A percentile compares a stretch with the other conserved stretches of the same genome.
These are phyloP conservation scores for Volvox africanus DNA, from an alignment of 139 green algal genomes.

Conservation along the genomic window DNA sequence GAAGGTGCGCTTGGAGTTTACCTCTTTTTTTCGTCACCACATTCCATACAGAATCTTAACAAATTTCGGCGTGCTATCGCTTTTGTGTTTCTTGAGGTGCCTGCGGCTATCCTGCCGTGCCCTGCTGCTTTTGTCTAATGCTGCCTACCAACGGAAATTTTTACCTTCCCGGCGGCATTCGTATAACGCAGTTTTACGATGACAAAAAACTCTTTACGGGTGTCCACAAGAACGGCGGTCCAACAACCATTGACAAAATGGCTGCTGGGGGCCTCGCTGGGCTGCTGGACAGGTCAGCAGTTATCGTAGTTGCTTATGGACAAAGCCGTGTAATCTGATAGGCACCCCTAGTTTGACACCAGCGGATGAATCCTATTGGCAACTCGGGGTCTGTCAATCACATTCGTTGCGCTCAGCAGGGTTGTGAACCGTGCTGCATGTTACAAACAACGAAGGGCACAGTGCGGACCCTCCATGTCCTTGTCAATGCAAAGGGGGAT, in stretches of 20 bases:
- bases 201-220: constrained; percentile 40
- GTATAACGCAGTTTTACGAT: constrained; percentile 13
- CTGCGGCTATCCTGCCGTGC: background rate
- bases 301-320: too few relatives aligned
- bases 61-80: background rate
- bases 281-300: constrained; percentile 44
- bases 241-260: constrained; percentile 73
- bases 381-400: too few relatives aligned
- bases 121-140: background rate
- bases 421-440: too few relatives aligned
- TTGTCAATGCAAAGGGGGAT: too few relatives aligned
- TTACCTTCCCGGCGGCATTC: background rate
- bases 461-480: too few relatives aligned
- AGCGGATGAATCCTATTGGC: too few relatives aligned
- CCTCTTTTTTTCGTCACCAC: background rate
- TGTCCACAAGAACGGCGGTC: constrained; percentile 76
- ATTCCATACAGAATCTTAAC: background rate
- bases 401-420: too few relatives aligned
- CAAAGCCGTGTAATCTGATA: too few relatives aligned
- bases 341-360: too few relatives aligned
- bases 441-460: too few relatives aligned
- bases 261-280: constrained; percentile 43
- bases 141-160: too few relatives aligned
- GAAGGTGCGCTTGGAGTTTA: constrained; percentile 57
- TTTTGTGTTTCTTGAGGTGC: background rate